phyloP scores from a whole-genome alignment of 2,329 filamentous ascomycete species.

The Venturia carpophila region DNA sequence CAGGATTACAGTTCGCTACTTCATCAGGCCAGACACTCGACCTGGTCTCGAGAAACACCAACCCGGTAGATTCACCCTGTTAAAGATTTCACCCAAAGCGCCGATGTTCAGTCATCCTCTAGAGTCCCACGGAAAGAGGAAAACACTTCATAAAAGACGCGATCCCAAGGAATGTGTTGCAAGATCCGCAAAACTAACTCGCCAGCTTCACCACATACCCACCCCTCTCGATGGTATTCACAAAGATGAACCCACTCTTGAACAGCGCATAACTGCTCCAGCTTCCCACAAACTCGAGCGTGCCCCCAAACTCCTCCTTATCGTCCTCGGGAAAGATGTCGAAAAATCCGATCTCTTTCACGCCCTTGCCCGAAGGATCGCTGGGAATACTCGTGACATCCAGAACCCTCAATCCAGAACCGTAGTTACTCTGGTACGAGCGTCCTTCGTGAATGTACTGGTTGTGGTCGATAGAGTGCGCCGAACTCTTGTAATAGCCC shows the following conservation, averaged over 20 bases:
- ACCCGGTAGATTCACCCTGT: no score
- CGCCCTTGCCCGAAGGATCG: constrained; percentile 26
- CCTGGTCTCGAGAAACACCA: no score
- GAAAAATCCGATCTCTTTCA: constrained; percentile 31
- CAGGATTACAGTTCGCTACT: no score
- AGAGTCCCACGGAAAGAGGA: no score
- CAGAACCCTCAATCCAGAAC: constrained; percentile 37
- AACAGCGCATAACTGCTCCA: constrained; percentile 30
- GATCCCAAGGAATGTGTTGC: no score
- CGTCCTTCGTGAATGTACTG: constrained; percentile 41
- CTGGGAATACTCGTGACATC: constrained; percentile 28
- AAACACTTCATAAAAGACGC: no score
- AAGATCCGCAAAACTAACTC: no score
- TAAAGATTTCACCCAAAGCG: no score
- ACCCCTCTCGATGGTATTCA: constrained; percentile 36
- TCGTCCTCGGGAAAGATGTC: constrained; percentile 32
- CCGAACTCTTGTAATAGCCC: constrained; percentile 37
- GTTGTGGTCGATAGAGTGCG: constrained; percentile 42
- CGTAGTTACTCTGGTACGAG: constrained; percentile 46
- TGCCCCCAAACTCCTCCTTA: constrained; percentile 26
- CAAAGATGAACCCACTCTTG: constrained; percentile 33
- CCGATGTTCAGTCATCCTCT: no score
- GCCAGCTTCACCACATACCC: constrained; percentile 30
- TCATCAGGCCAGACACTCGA: no score
- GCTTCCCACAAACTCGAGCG: constrained; percentile 35